Evolutionary conservation across 2,329 filamentous ascomycete species (phyloP).

Genomic region (Pestalotiopsis sp.): DNA sequence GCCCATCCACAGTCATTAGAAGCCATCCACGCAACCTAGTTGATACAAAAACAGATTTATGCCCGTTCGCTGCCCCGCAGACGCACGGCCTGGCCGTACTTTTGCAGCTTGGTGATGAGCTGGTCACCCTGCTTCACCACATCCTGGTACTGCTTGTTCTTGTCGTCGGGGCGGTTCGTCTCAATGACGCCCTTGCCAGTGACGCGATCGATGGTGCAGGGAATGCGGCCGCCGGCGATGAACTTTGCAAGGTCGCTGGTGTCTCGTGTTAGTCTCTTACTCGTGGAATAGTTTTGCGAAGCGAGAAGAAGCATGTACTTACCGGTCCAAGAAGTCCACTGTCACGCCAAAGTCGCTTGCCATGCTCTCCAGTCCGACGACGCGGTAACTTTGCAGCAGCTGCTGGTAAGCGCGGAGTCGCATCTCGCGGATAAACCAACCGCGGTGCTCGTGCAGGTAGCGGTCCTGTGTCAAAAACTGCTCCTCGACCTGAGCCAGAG

Average conservation of each 20-base stretch:
- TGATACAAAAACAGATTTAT: slow-evolving; percentile 40
- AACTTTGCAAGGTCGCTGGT: slow-evolving; percentile 90
- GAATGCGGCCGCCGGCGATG: slow-evolving; percentile 90
- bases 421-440: slow-evolving; percentile 99
- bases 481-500: slow-evolving; percentile 87
- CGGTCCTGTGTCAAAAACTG: slow-evolving; percentile 92
- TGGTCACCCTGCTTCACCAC: slow-evolving; percentile 97
- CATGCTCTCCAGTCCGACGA: slow-evolving; percentile 97
- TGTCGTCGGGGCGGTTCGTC: slow-evolving; percentile 96
- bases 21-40: background rate
- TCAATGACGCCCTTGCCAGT: slow-evolving; percentile 96
- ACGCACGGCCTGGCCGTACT: slow-evolving; percentile 96
- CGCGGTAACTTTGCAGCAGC: slow-evolving; percentile 93
- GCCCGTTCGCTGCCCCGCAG: slow-evolving; percentile 93
- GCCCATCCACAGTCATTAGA: background rate
- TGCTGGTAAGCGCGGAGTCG: slow-evolving; percentile 94
- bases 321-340: slow-evolving; percentile 95
- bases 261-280: slow-evolving; percentile 11
- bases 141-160: slow-evolving; percentile 99
- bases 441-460: slow-evolving; percentile 92
- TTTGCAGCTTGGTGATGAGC: slow-evolving; percentile 97
- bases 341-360: slow-evolving; percentile 95
- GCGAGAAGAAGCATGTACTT: slow-evolving; percentile 37
- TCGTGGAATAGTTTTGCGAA: background rate
- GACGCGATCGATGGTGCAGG: slow-evolving; percentile 96